A percentile compares a stretch with the other conserved stretches of the same genome.
Conservation (phyloP, 192 early-diverging fungal species). For the Linnemannia hyalina region DNA sequence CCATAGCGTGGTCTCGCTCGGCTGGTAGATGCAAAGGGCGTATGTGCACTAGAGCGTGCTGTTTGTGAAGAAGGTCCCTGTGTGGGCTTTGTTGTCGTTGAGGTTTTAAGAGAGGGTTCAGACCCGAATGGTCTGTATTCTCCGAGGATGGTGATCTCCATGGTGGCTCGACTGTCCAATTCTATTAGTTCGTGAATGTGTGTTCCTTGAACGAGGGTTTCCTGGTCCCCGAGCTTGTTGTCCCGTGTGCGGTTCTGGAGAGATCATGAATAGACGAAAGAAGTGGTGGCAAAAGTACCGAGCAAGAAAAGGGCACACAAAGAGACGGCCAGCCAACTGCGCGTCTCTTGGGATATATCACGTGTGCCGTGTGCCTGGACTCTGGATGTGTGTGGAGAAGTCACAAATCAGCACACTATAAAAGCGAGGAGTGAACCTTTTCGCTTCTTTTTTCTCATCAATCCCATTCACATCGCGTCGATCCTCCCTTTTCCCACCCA, state of each 20-base stretch:
- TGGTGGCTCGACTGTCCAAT: not conserved
- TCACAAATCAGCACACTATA: not conserved
- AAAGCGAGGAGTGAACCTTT: not conserved
- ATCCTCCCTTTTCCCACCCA: not conserved
- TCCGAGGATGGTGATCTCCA: conserved; percentile 44
- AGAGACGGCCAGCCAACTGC: not conserved
- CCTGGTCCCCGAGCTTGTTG: not conserved
- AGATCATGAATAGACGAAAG: not conserved
- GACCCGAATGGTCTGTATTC: conserved; percentile 14
- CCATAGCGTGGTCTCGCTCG: conserved; percentile 12
- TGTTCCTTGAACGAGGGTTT: not conserved
- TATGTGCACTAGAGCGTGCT: not conserved
- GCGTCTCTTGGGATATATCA: not conserved
- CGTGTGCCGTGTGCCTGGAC: not conserved
- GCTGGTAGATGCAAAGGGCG: not conserved
- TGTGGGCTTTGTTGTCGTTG: not conserved
- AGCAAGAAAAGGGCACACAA: not conserved
- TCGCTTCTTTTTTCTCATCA: not conserved
- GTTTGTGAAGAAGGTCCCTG: not conserved
- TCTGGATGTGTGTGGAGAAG: not conserved
- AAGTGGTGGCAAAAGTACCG: not conserved
- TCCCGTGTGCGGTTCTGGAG: not conserved
- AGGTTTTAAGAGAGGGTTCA: not conserved
- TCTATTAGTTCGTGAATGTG: not conserved
- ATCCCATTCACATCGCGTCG: not conserved